phyloP scores from a whole-genome alignment of 176 grass and related monocot species.

The Aegilops bicornis region DNA sequence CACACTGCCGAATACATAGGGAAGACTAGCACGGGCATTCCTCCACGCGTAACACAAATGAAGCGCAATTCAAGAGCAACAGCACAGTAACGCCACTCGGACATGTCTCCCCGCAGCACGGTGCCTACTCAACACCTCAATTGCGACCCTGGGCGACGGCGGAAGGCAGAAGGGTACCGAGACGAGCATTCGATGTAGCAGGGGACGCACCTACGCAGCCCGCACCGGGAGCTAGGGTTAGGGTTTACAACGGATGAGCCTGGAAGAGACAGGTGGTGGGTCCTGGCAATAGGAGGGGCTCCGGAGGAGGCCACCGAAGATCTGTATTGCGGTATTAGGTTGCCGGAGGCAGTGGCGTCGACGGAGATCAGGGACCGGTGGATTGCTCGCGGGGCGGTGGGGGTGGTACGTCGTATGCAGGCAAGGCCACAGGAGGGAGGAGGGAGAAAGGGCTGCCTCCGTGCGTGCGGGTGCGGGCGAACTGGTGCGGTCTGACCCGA shows the following conservation, averaged over 20 bases:
- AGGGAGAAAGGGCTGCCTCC: conserved; percentile 1
- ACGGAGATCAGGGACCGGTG: conserved; percentile 38
- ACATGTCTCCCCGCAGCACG: neutral
- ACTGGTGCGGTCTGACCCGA: conserved; percentile 27
- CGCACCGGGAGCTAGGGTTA: conserved; percentile 57
- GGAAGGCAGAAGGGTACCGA: neutral
- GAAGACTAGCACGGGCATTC: neutral
- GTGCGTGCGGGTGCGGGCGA: conserved; percentile 23
- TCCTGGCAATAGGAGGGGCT: neutral
- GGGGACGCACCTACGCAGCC: conserved; percentile 31
- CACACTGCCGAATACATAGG: neutral
- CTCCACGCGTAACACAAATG: conserved; percentile 20
- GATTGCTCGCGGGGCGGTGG: conserved; percentile 16
- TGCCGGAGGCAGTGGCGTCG: neutral
- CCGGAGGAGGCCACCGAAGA: neutral
- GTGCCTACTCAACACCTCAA: conserved; percentile 20
- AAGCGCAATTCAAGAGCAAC: conserved; percentile 31
- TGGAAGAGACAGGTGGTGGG: neutral
- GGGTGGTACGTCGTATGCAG: conserved; percentile 31
- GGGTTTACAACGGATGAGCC: conserved; percentile 42
- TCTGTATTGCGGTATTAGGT: neutral
- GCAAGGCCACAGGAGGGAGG: conserved; percentile 27
- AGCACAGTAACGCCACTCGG: neutral
- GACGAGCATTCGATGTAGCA: neutral
- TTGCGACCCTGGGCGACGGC: neutral